Percentiles rank a stretch among this genome's conserved stretches.
Evolutionary conservation across 768 basidiomycete genomes (phyloP).

Genomic region (Tulasnella calospora): DNA sequence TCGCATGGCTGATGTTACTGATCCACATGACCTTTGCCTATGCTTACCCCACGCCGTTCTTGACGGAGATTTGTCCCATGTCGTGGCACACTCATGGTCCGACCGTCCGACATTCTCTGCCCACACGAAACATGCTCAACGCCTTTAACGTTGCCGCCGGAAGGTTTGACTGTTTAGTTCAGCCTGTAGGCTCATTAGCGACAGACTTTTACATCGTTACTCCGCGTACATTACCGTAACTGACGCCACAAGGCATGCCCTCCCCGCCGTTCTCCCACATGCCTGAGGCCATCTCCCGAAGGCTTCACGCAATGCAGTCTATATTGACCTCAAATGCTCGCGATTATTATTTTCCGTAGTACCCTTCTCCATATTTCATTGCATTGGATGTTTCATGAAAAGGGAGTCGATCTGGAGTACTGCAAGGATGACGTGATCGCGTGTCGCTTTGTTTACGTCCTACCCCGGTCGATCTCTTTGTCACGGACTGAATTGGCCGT

Average conservation of each 20-base stretch:
- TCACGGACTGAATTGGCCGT: neutral
- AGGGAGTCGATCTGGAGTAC: neutral
- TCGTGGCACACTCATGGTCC: neutral
- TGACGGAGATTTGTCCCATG: neutral
- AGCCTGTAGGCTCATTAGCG: neutral
- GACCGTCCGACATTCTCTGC: neutral
- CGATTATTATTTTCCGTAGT: neutral
- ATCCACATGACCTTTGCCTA: neutral
- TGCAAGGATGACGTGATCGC: neutral
- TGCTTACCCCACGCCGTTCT: neutral
- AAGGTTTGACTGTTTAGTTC: neutral
- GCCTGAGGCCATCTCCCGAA: neutral
- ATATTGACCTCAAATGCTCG: neutral
- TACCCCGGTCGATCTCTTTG: constrained; percentile 3
- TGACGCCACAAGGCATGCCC: constrained; percentile 2
- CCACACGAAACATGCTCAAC: neutral
- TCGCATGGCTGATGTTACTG: neutral
- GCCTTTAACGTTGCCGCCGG: constrained; percentile 4
- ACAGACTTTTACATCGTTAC: neutral
- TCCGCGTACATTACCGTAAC: neutral
- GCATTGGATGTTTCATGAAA: neutral
- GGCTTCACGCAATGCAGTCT: neutral
- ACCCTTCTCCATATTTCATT: neutral
- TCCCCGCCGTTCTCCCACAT: constrained; percentile 9
- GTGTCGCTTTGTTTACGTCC: constrained; percentile 7